Base-by-base conservation (phyloP, 805 yeast species). In the Lachancea thermotolerans region DNA sequence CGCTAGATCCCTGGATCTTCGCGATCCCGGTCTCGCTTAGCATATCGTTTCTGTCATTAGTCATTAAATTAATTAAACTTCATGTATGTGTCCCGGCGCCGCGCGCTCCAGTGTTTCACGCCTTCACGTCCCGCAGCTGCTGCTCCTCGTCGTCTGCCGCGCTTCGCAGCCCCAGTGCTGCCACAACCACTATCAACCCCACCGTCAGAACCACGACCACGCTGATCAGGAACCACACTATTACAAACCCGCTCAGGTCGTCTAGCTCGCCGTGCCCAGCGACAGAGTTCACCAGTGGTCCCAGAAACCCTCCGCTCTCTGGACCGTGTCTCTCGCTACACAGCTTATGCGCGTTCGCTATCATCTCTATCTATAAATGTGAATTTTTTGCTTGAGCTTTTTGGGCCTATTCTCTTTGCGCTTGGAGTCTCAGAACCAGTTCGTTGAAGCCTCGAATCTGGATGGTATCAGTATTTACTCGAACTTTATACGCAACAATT, bases 221-320 rank as follows among this genome's bases (percentile, higher is more conserved):
- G 33, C 47, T 44, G 28, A 44, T 40, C 21, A 44, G 36, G 28
- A 44, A 44, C 47, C 47, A 44, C 36, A 39, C 40, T 12, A 44
- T n/a, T 31, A 44, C 38, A 14, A 34, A 44, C 21, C 40, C 47
- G 2, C 35, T 35, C 12, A 39, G 15, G 25, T 44, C 42, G n/a
- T 44, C 47, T n/a, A 39, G 28, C n/a, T 44, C 44, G 10, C 32
- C 25, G 15, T 30, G 37, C 14, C 37, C 40, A 3, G 38, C 40
- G 11, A 44, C 18, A 15, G 47, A 34, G 25, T 28, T 38, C 37
- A 38, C 11, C 39, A 43, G 31, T 2, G 42, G 42, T 25, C 37
- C 40, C 28, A 44, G 17, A 11, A 39, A 8, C 14, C 41, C 47
- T 10, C 40, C 43, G 28, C 25, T 29, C 15, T 29, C 44, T 3